Evolutionary conservation across 805 yeast species (phyloP).

Genomic region (Candida easanensis): DNA sequence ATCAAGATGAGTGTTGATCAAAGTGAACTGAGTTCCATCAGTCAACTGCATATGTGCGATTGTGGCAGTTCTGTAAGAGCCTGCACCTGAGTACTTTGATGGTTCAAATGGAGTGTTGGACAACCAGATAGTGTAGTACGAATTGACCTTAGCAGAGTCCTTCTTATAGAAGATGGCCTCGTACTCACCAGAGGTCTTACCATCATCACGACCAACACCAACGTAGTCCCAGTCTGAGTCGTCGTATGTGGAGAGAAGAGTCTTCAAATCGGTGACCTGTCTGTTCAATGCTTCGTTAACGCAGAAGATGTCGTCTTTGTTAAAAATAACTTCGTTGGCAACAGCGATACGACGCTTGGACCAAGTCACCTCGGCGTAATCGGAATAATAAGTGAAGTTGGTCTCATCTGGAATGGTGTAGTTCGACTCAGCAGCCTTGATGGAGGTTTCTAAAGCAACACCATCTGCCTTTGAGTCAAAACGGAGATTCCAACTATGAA

Average conservation of each 20-base stretch:
- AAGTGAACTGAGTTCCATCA: slow-evolving; percentile 27
- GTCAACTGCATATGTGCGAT: slow-evolving; percentile 29
- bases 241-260: slow-evolving; percentile 23
- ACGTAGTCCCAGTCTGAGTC: slow-evolving; percentile 29
- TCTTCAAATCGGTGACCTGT: slow-evolving; percentile 37
- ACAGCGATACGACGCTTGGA: slow-evolving; percentile 34
- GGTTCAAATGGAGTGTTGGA: slow-evolving; percentile 39
- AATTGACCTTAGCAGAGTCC: slow-evolving; percentile 29
- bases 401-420: slow-evolving; percentile 11
- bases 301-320: slow-evolving; percentile 32
- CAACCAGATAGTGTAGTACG: slow-evolving; percentile 42
- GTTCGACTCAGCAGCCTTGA: slow-evolving; percentile 1
- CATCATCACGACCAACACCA: slow-evolving; percentile 48
- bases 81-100: slow-evolving; percentile 39
- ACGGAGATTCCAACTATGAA: slow-evolving; percentile 18
- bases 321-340: slow-evolving; percentile 34
- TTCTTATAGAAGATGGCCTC: slow-evolving; percentile 40
- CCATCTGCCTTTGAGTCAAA: slow-evolving; percentile 19
- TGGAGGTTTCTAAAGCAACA: slow-evolving; percentile 8
- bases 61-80: slow-evolving; percentile 39
- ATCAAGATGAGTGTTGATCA: slow-evolving; percentile 42
- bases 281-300: slow-evolving; percentile 39
- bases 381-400: slow-evolving; percentile 23
- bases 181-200: slow-evolving; percentile 38
- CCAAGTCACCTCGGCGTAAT: slow-evolving; percentile 33